Base-by-base conservation (phyloP, 805 yeast species). In the Hanseniaspora nectarophila region DNA sequence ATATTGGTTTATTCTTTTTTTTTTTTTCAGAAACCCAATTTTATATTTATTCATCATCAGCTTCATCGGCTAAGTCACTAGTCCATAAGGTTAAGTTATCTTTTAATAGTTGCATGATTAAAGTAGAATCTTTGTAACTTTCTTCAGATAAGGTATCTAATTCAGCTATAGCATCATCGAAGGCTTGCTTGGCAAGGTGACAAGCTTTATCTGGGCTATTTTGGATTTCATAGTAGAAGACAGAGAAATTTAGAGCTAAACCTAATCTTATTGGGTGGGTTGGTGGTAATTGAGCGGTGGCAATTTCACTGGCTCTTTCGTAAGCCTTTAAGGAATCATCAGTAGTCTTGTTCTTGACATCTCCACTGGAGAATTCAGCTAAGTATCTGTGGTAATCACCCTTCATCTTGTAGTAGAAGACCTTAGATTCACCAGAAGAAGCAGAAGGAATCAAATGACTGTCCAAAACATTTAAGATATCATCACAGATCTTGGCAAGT, bases 331-430 rank as follows among this genome's bases (percentile, higher is more conserved):
- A 79, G 37, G 97, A 90, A 59, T 82, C 77, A 63, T 85, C 88
- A 48, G 97, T 92, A 58, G 95, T 94, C 59, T 77, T 87, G 69
- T 88, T 86, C 69, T 96, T 85, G 72, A 82, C 84, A 61, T 88
- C 97, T 59, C 85, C 80, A 63, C 81, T 77, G 57, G 97, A 90
- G 67, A 90, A 92, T 75, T 90, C 98, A 57, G 97, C 97, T 73
- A 90, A 78, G 73, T 90, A 90, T 77, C 98, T 95, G 77, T 89
- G 95, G 77, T 90, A 90, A 72, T 90, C 98, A 77, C 97, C 98
- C 76, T 90, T 90, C 97, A 90, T 90, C 80, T 90, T 90, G 76
- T 86, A 88, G 78, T 90, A 90, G 73, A 90, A 90, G 54, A 90
- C 97, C 77, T 90, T 88, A 48, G 96, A 88, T 74, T 92, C 98